phyloP scores from a whole-genome alignment of 495 filamentous ascomycete genomes.

The Xylaria grammica region DNA sequence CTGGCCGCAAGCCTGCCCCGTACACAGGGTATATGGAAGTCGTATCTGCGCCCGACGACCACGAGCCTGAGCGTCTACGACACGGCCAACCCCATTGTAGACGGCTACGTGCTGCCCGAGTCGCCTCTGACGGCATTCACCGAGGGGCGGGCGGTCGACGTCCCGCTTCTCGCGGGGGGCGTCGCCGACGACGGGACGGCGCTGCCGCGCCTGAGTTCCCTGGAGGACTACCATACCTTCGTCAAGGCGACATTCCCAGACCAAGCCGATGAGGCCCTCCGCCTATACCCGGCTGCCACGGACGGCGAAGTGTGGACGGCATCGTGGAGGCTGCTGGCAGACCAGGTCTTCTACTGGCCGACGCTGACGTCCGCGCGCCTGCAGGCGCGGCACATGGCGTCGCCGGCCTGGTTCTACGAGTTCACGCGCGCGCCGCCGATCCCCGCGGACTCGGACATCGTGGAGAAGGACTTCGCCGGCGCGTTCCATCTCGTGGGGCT shows the following conservation, averaged over 20 bases:
- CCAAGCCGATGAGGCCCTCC: constrained; percentile 7
- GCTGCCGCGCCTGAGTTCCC: constrained; percentile 1
- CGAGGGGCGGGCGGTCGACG: neutral
- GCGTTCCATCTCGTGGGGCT: constrained; percentile 17
- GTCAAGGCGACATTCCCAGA: neutral
- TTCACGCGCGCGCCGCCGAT: constrained; percentile 14
- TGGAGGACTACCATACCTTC: neutral
- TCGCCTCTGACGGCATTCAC: constrained; percentile 15
- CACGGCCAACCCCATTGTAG: constrained; percentile 43
- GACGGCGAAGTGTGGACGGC: constrained; percentile 6
- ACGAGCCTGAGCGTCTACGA: constrained; percentile 20
- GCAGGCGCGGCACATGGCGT: constrained; percentile 2
- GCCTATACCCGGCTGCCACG: constrained; percentile 11
- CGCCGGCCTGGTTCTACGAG: constrained; percentile 9
- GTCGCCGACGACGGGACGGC: constrained; percentile 6
- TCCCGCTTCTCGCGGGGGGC: neutral
- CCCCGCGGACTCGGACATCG: neutral
- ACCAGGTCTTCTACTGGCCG: constrained; percentile 16
- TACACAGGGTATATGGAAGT: constrained; percentile 10
- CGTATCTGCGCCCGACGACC: constrained; percentile 4
- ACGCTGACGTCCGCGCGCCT: constrained; percentile 15
- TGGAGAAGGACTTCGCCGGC: constrained; percentile 17
- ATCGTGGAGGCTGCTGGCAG: constrained; percentile 12
- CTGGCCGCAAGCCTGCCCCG: constrained; percentile 1
- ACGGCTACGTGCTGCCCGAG: constrained; percentile 49